Base-by-base conservation (phyloP, 208 protist genomes). In the Trichomonas vaginalis region DNA sequence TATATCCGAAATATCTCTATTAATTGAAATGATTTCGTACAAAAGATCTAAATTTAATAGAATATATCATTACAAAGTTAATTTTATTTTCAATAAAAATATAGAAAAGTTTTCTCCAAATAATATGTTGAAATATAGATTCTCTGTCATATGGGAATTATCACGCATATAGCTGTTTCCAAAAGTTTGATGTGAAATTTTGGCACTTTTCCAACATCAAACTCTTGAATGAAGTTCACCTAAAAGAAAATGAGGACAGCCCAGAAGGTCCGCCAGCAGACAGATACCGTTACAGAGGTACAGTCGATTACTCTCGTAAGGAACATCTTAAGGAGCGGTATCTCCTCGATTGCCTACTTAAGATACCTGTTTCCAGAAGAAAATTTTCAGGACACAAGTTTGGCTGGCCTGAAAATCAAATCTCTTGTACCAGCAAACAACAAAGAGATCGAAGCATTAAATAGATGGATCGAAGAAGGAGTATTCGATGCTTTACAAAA, bases 341-440 rank as follows among this genome's bases (percentile, higher is more conserved):
- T 95, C 17, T 95, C 95, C 1, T 88, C 95, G 45, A 95, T 95
- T 40, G 40, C 70, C 27, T 95, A 95, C 56, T 32, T 95, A 17
- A 35, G 95, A 51, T 83, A 87, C 15, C 27, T 95, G 23, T 95
- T 95, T 51, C 70, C 62, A 39, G 95, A 95, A 37, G 95, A 95
- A 48, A 88, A 87, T 40, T 95, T 95, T 37, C 6, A 39, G 17
- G 95, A 95, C 15, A 95, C 62, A 0, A 47, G 56, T 14, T 37
- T 95, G 0, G 79, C 95, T 42, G 95, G 95, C 0, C 42, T 95
- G 0, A 95, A 95, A 32, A 62, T 95, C 21, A 95, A 95, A 87
- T 48, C 62, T 37, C 48, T 95, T 15, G 17, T 95, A 17, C 79
- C 95, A 35, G 37, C 9, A 37, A 32, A 47, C 12, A 92, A 92